phyloP scores from a whole-genome alignment of 1,284 basidiomycete genomes.

The Ceratobasidium sp. region DNA sequence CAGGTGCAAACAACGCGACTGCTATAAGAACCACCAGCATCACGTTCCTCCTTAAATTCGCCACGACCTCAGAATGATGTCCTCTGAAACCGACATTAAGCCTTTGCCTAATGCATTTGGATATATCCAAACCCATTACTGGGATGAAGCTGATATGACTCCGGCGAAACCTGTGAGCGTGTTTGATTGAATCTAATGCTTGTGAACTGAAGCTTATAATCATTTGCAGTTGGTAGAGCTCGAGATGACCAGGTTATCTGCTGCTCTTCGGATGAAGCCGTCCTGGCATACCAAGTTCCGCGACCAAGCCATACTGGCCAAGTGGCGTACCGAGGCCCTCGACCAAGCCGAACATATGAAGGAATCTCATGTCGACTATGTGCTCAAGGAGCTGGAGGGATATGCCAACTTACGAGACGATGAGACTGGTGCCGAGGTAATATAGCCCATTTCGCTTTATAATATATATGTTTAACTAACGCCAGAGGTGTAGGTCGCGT shows the following conservation, averaged over 20 bases:
- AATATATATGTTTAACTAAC: neutral
- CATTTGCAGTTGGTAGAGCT: conserved; percentile 63
- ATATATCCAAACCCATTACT: neutral
- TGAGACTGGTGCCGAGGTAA: conserved; percentile 58
- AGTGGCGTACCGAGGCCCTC: conserved; percentile 59
- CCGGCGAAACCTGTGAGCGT: conserved; percentile 14
- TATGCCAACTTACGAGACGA: conserved; percentile 64
- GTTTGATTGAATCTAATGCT: neutral
- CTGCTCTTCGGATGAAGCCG: conserved; percentile 60
- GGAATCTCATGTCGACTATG: conserved; percentile 65
- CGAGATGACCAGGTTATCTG: conserved; percentile 67
- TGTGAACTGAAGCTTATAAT: neutral
- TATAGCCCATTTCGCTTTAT: neutral
- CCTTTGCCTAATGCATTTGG: conserved; percentile 27
- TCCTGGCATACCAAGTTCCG: conserved; percentile 63
- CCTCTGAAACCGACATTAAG: no score
- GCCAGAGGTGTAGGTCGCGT: conserved; percentile 62
- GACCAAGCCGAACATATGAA: conserved; percentile 58
- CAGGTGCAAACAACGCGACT: no score
- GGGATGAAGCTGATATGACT: neutral
- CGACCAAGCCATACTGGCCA: conserved; percentile 54
- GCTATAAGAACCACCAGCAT: no score
- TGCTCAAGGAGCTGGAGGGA: conserved; percentile 66
- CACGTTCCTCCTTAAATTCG: no score
- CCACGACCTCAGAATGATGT: no score